These are phyloP conservation scores for Cicer cuneatum DNA, from an alignment of 306 rosid species.

Conservation along the genomic window DNA sequence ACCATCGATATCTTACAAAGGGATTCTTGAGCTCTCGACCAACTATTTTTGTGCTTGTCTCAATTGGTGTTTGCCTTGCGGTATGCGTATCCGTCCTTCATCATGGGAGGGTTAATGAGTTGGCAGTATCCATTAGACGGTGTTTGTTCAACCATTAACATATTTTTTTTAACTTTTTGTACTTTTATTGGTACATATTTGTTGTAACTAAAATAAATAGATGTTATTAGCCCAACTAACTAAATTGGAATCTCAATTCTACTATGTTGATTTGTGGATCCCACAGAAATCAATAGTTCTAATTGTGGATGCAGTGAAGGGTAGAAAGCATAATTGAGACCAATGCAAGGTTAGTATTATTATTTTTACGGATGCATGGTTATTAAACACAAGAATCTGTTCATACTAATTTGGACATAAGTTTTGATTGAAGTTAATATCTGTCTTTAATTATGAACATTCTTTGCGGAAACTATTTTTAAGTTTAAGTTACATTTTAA, in stretches of 20 bases:
- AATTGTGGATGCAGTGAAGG: neutral
- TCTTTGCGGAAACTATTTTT: too few relatives aligned
- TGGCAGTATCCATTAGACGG: constrained; percentile 81
- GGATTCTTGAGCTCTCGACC: constrained; percentile 54
- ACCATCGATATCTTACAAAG: constrained; percentile 43
- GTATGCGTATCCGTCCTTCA: constrained; percentile 78
- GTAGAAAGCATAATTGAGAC: neutral
- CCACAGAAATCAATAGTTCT: neutral
- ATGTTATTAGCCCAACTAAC: constrained; percentile 7
- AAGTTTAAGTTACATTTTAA: too few relatives aligned
- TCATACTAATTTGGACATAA: too few relatives aligned
- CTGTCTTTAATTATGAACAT: too few relatives aligned
- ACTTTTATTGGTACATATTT: constrained; percentile 46
- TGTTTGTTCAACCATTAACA: constrained; percentile 63
- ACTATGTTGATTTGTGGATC: constrained; percentile 35
- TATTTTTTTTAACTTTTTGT: constrained; percentile 30
- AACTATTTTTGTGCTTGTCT: constrained; percentile 57
- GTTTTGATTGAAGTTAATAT: too few relatives aligned
- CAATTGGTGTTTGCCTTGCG: constrained; percentile 72
- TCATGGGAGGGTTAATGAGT: constrained; percentile 72
- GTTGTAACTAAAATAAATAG: constrained; percentile 51
- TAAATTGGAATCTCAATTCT: constrained; percentile 29
- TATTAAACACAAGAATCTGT: too few relatives aligned
- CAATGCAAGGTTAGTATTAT: neutral
- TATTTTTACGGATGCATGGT: neutral